phyloP scores from a whole-genome alignment of 2,329 filamentous ascomycete species.

The Pyrenophora seminiperda region DNA sequence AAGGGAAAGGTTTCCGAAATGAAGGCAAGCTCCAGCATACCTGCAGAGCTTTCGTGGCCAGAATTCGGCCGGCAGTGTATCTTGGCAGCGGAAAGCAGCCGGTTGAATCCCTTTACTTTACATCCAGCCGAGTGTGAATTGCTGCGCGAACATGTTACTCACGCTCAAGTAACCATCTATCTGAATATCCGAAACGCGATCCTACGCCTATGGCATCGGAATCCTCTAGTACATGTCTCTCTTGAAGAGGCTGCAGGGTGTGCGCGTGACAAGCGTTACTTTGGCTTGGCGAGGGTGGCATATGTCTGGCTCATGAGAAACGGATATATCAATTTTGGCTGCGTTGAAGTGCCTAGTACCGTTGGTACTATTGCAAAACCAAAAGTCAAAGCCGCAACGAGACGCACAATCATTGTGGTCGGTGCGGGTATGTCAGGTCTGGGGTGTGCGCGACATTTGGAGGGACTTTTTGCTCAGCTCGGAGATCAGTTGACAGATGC shows the following conservation, averaged over 20 bases:
- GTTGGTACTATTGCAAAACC: conserved; percentile 42
- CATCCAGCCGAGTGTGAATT: conserved; percentile 84
- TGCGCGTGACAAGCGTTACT: conserved; percentile 85
- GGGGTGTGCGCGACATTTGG: conserved; percentile 87
- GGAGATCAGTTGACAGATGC: conserved; percentile 67
- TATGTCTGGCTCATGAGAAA: conserved; percentile 90
- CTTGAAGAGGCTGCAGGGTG: conserved; percentile 88
- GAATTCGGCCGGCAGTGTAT: conserved; percentile 94
- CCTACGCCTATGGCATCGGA: conserved; percentile 84
- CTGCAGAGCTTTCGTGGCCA: conserved; percentile 69
- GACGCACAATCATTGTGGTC: conserved; percentile 81
- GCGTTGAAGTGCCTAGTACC: conserved; percentile 70
- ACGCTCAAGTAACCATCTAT: conserved; percentile 90
- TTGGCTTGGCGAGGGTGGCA: conserved; percentile 83
- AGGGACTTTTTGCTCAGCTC: conserved; percentile 83
- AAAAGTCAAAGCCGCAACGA: conserved; percentile 54
- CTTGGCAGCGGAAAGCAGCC: conserved; percentile 83
- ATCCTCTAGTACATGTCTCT: conserved; percentile 80
- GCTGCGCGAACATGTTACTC: conserved; percentile 79
- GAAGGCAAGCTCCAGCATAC: conserved; percentile 79
- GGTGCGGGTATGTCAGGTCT: conserved; percentile 94
- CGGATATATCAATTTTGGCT: conserved; percentile 97
- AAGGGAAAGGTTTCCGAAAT: conserved; percentile 36
- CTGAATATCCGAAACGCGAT: conserved; percentile 96
- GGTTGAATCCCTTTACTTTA: conserved; percentile 86